Base-by-base conservation (phyloP, 805 yeast genomes). In the Hyphopichia homilentoma region DNA sequence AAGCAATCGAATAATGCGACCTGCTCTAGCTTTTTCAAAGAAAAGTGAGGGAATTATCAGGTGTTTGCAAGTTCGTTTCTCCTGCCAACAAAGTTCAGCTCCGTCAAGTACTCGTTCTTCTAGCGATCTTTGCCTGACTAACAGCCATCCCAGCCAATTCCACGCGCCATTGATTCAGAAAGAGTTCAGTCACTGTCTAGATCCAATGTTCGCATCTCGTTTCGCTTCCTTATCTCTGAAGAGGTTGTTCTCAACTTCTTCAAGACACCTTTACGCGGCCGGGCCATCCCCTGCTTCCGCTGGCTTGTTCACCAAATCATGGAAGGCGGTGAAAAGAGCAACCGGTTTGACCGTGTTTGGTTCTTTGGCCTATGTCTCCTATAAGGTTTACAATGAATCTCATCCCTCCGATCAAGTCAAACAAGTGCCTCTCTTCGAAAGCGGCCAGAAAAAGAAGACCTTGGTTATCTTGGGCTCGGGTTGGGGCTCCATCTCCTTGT, bases 401-500 rank as follows among this genome's bases (percentile, higher is more conserved):
- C 66, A 71, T 44, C 89, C 89, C 5, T 62, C 68, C 21, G 61
- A 68, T 12, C 88, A 82, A 52, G 45, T 61, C 30, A 79, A 80
- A 32, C 87, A 81, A 52, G 62, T 75, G n/a, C 68, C 76, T 7
- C 58, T 65, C 12, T 68, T 75, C 41, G 64, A 70, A 29, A 68
- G 68, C 42, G 86, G 84, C 36, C 75, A 75, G 36, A 61, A 70
- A 52, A 80, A 77, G 70, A 81, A 81, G 60, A 78, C 83, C n/a
- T 63, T 81, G 49, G 93, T 90, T 33, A 80, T 74, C 61, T 76
- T 77, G 54, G 94, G 94, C 40, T 79, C 95, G 15, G 97, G 97
- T 34, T 89, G 97, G 97, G 97, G 96, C 39, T 77, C 95, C 8
- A 81, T 89, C 33, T 80, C 96, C 5, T 65, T 88, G 40, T 72